phyloP scores from a whole-genome alignment of 164 flowering plant species.

The Vitis rupestris region DNA sequence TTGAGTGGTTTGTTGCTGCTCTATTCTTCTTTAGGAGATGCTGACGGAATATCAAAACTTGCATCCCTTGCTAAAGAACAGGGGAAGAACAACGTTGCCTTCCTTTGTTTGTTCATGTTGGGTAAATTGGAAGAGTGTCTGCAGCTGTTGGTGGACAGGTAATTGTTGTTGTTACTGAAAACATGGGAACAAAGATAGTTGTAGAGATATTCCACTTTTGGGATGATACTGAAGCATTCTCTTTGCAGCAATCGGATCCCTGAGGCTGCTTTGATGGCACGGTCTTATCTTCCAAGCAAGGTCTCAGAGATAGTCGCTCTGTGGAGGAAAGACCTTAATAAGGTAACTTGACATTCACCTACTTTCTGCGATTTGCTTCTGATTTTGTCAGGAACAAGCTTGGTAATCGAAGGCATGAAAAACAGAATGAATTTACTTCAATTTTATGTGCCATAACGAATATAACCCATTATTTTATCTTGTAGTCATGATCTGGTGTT shows the following conservation, averaged over 20 bases:
- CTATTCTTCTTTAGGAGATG: slow-evolving; percentile 93
- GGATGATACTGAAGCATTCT: slow-evolving; percentile 3
- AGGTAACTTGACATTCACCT: slow-evolving; percentile 42
- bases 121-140: slow-evolving; percentile 96
- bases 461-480: no score
- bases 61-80: slow-evolving; percentile 86
- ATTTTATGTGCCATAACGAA: neutral
- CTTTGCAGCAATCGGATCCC: slow-evolving; percentile 93
- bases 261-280: slow-evolving; percentile 98
- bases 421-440: neutral
- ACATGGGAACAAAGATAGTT: neutral
- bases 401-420: no score
- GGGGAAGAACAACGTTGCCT: slow-evolving; percentile 96
- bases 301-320: slow-evolving; percentile 85
- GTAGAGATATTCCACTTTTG: neutral
- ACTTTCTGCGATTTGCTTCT: neutral
- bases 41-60: slow-evolving; percentile 79
- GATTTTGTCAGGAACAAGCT: neutral
- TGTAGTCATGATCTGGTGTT: no score
- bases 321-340: slow-evolving; percentile 93
- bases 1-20: slow-evolving; percentile 91
- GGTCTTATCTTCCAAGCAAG: slow-evolving; percentile 99
- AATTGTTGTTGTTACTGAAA: slow-evolving; percentile 10
- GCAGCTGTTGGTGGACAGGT: slow-evolving; percentile 94
- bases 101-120: slow-evolving; percentile 85